Base-by-base conservation (phyloP, 805 yeast genomes). In the Blastobotrys parvus region DNA sequence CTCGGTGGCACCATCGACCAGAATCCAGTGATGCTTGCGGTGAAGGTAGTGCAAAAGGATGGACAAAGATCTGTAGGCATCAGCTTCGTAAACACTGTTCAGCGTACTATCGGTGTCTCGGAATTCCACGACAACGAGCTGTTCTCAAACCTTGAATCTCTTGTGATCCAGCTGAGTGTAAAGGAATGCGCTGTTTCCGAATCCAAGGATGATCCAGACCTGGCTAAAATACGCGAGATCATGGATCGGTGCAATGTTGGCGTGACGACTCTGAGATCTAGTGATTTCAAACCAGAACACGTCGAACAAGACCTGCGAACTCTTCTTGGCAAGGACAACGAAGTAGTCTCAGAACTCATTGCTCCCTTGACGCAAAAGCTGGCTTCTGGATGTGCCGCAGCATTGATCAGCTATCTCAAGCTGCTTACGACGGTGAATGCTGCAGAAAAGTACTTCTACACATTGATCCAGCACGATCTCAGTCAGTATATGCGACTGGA, bases 121-220 rank as follows among this genome's bases (percentile, higher is more conserved):
- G 94, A 89, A 58, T 82, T 90, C 50, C 74, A 74, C 7, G 99
- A 92, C 59, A 88, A 86, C 56, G 97, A 90, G 38, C 70, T 87
- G 7, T 88, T 75, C 53, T 80, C 95, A 1, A 90, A 89, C 57
- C 62, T 90, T 48, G 97, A 92, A 60, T 80, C 94, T 38, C 70
- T 88, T 39, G 61, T 89, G 45, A 82, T 92, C 52, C 99, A 92
- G 60, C 67, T 88, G 29, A 95, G 95, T 17, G 86, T 88, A 4
- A 85, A 82, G 54, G 98, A 92, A 58, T 80, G 87, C 33, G 58
- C 92, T 13, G 54, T 90, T 4, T 80, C 82, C 10, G 63, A 67
- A 3, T 39, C 43, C 8, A 54, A 57, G 36, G 60, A 55, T 42
- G 82, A 77, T 44, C 64, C 74, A 3, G 90, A 82, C 45, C 63